These are phyloP conservation scores for Tuber aestivum DNA, from an alignment of 495 filamentous ascomycete genomes.

Conservation along the genomic window DNA sequence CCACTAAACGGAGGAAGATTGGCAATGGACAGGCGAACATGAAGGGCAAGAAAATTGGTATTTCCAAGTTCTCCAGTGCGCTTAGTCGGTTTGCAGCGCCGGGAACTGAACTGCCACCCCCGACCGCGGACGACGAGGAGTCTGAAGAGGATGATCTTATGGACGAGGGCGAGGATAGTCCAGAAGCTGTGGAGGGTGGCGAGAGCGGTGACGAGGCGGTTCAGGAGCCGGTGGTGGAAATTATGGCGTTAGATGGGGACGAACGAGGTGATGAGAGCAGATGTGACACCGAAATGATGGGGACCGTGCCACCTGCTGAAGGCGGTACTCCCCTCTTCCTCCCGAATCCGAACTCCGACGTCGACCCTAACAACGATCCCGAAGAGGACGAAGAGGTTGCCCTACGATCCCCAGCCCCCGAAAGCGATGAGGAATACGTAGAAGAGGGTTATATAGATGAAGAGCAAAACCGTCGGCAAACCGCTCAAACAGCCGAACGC, in stretches of 20 bases:
- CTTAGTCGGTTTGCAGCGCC: constrained; percentile 76
- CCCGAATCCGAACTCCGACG: constrained; percentile 20
- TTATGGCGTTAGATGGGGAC: constrained; percentile 17
- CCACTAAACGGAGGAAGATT: constrained; percentile 37
- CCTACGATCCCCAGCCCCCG: constrained; percentile 48
- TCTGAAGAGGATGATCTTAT: constrained; percentile 38
- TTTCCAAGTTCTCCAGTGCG: constrained; percentile 44
- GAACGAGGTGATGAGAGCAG: constrained; percentile 3
- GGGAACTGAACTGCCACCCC: constrained; percentile 49
- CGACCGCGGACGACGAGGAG: constrained; percentile 41
- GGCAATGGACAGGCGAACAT: background rate
- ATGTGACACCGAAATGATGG: background rate
- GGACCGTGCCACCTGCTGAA: constrained; percentile 1
- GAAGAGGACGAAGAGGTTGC: constrained; percentile 39
- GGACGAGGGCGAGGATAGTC: constrained; percentile 24
- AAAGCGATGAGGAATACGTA: constrained; percentile 56
- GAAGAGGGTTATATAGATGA: constrained; percentile 43
- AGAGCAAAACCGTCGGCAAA: constrained; percentile 13
- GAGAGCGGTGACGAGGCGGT: constrained; percentile 37
- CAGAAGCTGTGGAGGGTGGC: background rate
- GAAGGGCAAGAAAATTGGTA: constrained; percentile 26
- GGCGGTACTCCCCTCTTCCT: constrained; percentile 22
- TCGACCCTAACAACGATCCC: constrained; percentile 27
- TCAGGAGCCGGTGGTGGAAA: constrained; percentile 15
- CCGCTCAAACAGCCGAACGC: constrained; percentile 22